Conservation (phyloP, 2,329 filamentous ascomycete species). For the Trichophyton rubrum region DNA sequence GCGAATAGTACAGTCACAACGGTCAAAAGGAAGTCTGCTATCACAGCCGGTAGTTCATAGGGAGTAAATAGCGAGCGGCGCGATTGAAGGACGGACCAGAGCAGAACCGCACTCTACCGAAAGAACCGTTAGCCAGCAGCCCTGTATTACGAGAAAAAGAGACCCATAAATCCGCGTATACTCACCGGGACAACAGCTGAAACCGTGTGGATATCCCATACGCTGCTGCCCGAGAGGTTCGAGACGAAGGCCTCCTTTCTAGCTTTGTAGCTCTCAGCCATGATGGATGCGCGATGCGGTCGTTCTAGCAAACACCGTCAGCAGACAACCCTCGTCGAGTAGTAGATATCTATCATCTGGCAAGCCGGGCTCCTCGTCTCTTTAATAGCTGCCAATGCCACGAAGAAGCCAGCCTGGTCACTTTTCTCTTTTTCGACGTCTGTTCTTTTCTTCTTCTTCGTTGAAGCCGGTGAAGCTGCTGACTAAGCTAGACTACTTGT, state of each 20-base stretch:
- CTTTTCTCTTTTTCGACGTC: neutral
- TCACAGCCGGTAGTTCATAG: slow-evolving; percentile 53
- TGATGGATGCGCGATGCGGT: slow-evolving; percentile 1
- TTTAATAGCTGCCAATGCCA: neutral
- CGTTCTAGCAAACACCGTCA: neutral
- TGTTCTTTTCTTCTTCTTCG: too few relatives aligned
- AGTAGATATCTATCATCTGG: neutral
- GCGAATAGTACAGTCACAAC: slow-evolving; percentile 70
- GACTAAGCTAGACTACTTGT: neutral
- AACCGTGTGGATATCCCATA: slow-evolving; percentile 77
- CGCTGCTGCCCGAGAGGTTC: slow-evolving; percentile 68
- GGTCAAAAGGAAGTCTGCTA: slow-evolving; percentile 80
- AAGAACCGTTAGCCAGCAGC: slow-evolving; percentile 6
- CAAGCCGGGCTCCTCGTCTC: neutral
- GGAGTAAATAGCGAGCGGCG: slow-evolving; percentile 72
- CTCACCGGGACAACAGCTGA: slow-evolving; percentile 73
- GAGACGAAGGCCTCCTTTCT: slow-evolving; percentile 94
- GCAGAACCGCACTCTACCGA: slow-evolving; percentile 58
- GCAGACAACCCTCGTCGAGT: neutral
- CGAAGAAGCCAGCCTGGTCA: neutral
- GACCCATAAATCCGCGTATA: slow-evolving; percentile 13
- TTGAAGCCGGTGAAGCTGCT: neutral
- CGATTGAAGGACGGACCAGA: slow-evolving; percentile 82
- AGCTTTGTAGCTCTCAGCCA: slow-evolving; percentile 60
- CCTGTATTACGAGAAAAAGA: neutral